Conservation (phyloP, 108 stramenopile species). For the Cyclostephanos invisitatus region DNA sequence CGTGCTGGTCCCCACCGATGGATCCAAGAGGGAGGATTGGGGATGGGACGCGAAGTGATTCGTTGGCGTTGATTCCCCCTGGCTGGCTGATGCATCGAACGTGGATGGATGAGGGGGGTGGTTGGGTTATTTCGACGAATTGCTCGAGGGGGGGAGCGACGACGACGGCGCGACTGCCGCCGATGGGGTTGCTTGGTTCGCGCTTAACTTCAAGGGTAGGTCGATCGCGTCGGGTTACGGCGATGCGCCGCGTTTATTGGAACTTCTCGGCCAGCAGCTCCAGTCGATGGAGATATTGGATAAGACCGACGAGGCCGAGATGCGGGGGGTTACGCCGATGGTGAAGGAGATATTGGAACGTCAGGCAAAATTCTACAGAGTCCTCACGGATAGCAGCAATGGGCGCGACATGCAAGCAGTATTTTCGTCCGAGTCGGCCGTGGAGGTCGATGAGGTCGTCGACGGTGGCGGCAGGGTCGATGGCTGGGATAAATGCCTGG, state of each 20-base stretch:
- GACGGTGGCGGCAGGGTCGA: constrained; percentile 74
- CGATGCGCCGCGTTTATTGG: constrained; percentile 55
- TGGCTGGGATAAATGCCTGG: constrained; percentile 64
- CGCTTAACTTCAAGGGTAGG: constrained; percentile 69
- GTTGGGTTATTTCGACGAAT: constrained; percentile 60
- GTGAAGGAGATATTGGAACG: constrained; percentile 30
- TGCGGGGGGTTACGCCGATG: constrained; percentile 14
- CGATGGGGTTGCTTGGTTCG: constrained; percentile 73
- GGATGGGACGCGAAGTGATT: constrained; percentile 34
- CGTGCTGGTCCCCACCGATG: constrained; percentile 65
- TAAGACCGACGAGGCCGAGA: constrained; percentile 38
- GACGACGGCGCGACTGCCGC: constrained; percentile 4
- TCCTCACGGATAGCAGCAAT: constrained; percentile 54
- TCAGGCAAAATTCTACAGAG: constrained; percentile 60
- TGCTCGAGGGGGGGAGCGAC: constrained; percentile 33
- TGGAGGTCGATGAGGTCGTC: constrained; percentile 63
- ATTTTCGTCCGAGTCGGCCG: constrained; percentile 6
- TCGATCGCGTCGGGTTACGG: constrained; percentile 75
- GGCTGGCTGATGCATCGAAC: constrained; percentile 64
- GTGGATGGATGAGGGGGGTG: constrained; percentile 36
- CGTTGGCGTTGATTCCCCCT: constrained; percentile 32
- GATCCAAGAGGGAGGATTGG: constrained; percentile 51
- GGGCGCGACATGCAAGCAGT: constrained; percentile 26
- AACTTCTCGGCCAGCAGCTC: constrained; percentile 71
- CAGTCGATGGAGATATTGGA: constrained; percentile 66